Conservation (phyloP, 192 early-diverging fungal species). For the Coemansia sp. region DNA sequence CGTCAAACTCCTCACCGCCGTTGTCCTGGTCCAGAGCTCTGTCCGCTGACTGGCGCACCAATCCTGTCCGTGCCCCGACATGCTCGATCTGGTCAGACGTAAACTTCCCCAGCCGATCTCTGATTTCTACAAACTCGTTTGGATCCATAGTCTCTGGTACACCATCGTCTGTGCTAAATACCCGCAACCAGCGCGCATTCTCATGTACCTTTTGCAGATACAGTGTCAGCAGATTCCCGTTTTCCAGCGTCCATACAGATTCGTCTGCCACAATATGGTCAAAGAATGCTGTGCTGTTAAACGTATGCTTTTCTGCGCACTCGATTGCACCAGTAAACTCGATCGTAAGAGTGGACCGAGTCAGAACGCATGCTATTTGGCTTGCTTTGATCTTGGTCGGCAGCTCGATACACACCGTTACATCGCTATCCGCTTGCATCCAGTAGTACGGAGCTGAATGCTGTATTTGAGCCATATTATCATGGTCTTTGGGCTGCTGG, state of each 20-base stretch:
- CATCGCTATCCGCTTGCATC: conserved; percentile 65
- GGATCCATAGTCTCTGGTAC: conserved; percentile 65
- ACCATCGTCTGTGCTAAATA: conserved; percentile 62
- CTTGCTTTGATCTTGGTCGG: conserved; percentile 54
- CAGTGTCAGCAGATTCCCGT: conserved; percentile 59
- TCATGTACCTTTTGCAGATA: conserved; percentile 62
- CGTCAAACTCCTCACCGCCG: conserved; percentile 32
- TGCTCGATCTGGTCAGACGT: conserved; percentile 48
- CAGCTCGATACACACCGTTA: conserved; percentile 64
- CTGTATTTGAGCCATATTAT: background rate
- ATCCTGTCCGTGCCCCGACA: background rate
- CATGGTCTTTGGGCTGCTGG: background rate
- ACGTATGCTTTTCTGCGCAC: conserved; percentile 13
- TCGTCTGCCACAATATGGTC: conserved; percentile 58
- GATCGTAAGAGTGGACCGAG: conserved; percentile 52
- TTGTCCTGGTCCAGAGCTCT: conserved; percentile 33
- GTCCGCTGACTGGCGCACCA: conserved; percentile 18
- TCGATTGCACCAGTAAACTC: conserved; percentile 19
- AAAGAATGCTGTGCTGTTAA: conserved; percentile 18
- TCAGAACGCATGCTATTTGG: conserved; percentile 62
- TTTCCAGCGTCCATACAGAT: conserved; percentile 70
- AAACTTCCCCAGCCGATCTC: conserved; percentile 60
- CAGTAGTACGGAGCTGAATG: conserved; percentile 60
- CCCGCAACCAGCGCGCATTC: conserved; percentile 64
- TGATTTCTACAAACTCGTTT: conserved; percentile 60